Percentiles rank a stretch among this genome's conserved stretches.
Evolutionary conservation across 192 early-diverging fungal species (phyloP).

Genomic region (Podila epicladia): DNA sequence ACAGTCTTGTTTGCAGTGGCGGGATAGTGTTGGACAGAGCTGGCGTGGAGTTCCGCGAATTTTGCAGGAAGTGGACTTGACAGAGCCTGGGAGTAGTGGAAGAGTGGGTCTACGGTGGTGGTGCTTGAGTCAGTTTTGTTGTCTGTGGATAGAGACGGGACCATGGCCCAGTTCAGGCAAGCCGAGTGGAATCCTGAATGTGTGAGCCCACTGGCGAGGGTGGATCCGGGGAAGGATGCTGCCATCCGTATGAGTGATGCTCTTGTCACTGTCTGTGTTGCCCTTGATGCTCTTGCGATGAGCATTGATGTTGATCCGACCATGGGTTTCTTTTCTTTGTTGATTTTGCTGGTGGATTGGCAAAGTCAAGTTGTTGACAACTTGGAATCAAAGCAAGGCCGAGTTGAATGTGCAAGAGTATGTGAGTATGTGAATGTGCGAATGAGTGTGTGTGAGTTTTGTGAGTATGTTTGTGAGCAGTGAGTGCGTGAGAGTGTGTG

Average conservation of each 20-base stretch:
- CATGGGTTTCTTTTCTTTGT: background rate
- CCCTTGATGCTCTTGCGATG: background rate
- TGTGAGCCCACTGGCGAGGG: background rate
- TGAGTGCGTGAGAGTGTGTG: no score
- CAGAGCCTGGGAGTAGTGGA: conserved; percentile 10
- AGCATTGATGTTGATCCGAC: background rate
- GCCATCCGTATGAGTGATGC: background rate
- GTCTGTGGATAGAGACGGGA: background rate
- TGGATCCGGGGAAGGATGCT: background rate
- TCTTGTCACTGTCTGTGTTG: no score
- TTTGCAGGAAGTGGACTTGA: conserved; percentile 27
- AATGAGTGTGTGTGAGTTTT: background rate
- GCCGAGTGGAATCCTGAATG: conserved; percentile 1
- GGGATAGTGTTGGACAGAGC: conserved; percentile 13
- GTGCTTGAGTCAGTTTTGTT: background rate
- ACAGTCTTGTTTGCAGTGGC: conserved; percentile 54
- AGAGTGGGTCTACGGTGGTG: conserved; percentile 5
- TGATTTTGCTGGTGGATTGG: no score
- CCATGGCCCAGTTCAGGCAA: conserved; percentile 5
- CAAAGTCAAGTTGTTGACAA: no score
- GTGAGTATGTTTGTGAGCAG: background rate
- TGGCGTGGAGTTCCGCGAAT: conserved; percentile 10
- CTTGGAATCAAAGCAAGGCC: no score
- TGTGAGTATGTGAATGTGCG: no score
- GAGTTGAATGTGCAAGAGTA: no score